Evolutionary conservation across 768 basidiomycete genomes (phyloP).

Genomic region (Lentinula edodes): DNA sequence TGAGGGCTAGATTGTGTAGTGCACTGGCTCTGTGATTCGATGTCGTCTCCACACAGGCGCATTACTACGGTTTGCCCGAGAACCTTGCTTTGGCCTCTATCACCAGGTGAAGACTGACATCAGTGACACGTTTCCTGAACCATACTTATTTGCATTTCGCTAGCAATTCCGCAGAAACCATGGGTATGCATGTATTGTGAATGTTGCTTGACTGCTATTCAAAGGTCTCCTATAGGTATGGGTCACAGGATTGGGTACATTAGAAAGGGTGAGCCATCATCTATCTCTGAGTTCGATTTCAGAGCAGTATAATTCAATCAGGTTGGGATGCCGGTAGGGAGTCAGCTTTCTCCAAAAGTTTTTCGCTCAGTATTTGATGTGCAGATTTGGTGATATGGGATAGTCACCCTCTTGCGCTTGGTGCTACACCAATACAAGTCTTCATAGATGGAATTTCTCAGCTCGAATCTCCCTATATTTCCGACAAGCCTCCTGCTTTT

Average conservation of each 20-base stretch:
- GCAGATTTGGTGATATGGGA: conserved; percentile 80
- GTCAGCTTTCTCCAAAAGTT: not conserved
- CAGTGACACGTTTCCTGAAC: not conserved
- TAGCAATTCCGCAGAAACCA: conserved; percentile 48
- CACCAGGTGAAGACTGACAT: conserved; percentile 32
- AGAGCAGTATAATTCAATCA: conserved; percentile 12
- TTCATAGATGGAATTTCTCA: conserved; percentile 90
- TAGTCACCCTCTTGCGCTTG: conserved; percentile 77
- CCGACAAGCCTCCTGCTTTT: conserved; percentile 44
- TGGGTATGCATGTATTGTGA: conserved; percentile 27
- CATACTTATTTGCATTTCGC: not conserved
- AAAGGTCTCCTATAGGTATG: conserved; percentile 47
- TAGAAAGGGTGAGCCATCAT: conserved; percentile 40
- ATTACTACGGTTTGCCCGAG: conserved; percentile 51
- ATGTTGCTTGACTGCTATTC: conserved; percentile 35
- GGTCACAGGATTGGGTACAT: conserved; percentile 56
- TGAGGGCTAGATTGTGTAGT: not conserved
- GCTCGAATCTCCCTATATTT: conserved; percentile 38
- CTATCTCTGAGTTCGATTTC: not conserved
- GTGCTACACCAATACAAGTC: conserved; percentile 84
- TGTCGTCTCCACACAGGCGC: conserved; percentile 25
- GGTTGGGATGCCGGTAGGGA: conserved; percentile 71
- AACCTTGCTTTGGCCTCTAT: conserved; percentile 56
- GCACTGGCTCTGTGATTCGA: not conserved
- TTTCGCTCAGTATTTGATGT: not conserved